Evolutionary conservation across 1,284 basidiomycete species (phyloP), one percentile per base, ranked within the genome.

Genomic region (Termitomyces sp.): DNA sequence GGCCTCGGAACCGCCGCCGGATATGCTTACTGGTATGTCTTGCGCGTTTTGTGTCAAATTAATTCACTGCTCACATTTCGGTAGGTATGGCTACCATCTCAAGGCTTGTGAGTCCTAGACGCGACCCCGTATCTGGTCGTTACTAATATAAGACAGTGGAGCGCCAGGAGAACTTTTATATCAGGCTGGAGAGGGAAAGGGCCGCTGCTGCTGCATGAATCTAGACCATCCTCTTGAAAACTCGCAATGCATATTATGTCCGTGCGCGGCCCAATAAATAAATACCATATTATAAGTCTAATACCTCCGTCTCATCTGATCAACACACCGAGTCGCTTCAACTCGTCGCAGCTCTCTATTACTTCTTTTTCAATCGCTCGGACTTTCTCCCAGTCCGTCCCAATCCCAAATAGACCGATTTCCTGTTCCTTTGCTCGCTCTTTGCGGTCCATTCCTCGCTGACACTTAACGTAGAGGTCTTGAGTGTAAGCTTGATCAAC

Each of bases 371-470:
- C 78, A 53, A 93, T 87, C 59, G 66, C 66, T 66, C 74, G 75
- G 52, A 93, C 85, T 69, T 91, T 91, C 42, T 91, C 86, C 85
- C 89, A 92, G 66, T 97, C 88, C 16, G 91, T 88, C 18, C 91
- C 89, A 54, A 94, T 74, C 1, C 93, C 94, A 66, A 97, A 93
- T 60, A 96, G 72, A 2, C 93, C 94, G 47, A 90, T 72, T 60
- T 92, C 87, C 4, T 81, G 76, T 43, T 92, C 86, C 63, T 87
- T 85, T 56, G 76, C 72, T 53, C 83, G 79, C 60, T 85, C 75
- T 63, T 84, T 84, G 55, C 72, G 67, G 57, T 89, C 83, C 50
- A 83, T 56, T 42, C 82, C 82, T 5, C 70, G 69, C 63, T 87
- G 81, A 68, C 94, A 96, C 57, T 83, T 74, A 30, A 74, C 64